These are phyloP conservation scores for Ganoderma leucocontextum DNA, from an alignment of 1,284 basidiomycete species.

Conservation along the genomic window DNA sequence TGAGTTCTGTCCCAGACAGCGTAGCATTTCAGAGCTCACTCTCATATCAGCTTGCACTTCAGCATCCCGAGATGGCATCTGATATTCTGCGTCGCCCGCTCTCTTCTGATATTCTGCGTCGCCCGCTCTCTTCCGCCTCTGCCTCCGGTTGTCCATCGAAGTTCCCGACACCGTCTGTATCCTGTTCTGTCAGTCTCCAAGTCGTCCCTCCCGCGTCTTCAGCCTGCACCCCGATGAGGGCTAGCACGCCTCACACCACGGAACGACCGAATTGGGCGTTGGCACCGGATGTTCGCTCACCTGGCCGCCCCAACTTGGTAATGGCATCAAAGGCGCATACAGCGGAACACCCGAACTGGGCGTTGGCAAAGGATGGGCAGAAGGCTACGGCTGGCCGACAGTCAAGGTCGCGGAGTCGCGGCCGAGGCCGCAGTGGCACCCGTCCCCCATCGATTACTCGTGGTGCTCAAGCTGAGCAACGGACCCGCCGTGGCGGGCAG, in stretches of 20 bases:
- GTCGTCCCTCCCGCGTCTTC: not conserved
- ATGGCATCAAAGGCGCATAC: conserved; percentile 35
- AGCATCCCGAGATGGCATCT: conserved; percentile 20
- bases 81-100: conserved; percentile 21
- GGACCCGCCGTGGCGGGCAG: not conserved
- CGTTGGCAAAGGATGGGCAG: not conserved
- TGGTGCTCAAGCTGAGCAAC: not conserved
- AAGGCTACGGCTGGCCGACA: conserved; percentile 2
- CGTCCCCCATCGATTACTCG: not conserved
- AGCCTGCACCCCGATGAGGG: not conserved
- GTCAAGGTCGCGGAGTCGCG: conserved; percentile 10
- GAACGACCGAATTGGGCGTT: conserved; percentile 18
- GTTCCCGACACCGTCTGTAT: conserved; percentile 3
- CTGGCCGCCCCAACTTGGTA: conserved; percentile 37
- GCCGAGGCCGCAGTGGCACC: not conserved
- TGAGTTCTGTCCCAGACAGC: conserved; percentile 23
- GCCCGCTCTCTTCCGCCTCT: conserved; percentile 20
- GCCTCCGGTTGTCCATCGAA: conserved; percentile 7
- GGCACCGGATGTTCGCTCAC: conserved; percentile 22
- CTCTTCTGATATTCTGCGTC: conserved; percentile 17
- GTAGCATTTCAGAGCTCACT: not conserved
- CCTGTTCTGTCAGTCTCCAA: conserved; percentile 9
- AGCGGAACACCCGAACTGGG: conserved; percentile 18
- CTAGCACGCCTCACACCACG: conserved; percentile 27
- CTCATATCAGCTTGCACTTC: conserved; percentile 15